Percentiles rank a stretch among this genome's conserved stretches.
Conservation (phyloP, 768 basidiomycete species). For the Leucosporidium creatinivorum region DNA sequence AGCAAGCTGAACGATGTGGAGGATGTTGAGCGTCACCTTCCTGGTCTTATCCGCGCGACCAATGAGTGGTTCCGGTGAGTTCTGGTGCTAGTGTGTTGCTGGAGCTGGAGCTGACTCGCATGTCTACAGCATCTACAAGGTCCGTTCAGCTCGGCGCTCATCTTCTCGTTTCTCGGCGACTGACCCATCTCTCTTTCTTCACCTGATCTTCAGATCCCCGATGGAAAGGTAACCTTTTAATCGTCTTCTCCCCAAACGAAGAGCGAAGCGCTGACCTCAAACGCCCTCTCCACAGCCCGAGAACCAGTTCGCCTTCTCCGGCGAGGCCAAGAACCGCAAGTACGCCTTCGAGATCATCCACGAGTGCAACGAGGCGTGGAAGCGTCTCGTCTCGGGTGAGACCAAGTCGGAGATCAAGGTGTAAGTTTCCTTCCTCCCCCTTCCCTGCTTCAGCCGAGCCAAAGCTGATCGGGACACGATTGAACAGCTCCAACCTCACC, state of each 20-base stretch:
- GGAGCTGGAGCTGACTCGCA: not conserved
- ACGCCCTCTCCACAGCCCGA: conserved; percentile 1
- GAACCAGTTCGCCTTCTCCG: conserved; percentile 80
- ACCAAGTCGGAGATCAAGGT: conserved; percentile 63
- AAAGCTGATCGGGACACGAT: not conserved
- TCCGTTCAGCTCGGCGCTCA: conserved; percentile 37
- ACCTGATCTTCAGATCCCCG: conserved; percentile 45
- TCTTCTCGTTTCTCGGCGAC: not conserved
- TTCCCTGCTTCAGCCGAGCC: conserved; percentile 3
- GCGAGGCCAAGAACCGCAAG: conserved; percentile 99
- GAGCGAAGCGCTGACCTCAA: too few species aligned
- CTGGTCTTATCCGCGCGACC: conserved; percentile 90
- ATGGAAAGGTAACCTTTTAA: conserved; percentile 55
- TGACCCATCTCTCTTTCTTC: not conserved
- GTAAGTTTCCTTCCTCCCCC: conserved; percentile 48
- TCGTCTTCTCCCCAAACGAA: conserved; percentile 63
- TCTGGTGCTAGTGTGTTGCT: not conserved
- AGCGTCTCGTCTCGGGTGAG: conserved; percentile 78
- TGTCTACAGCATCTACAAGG: conserved; percentile 75
- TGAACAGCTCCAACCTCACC: conserved; percentile 67
- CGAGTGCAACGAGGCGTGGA: conserved; percentile 98
- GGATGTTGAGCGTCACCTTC: conserved; percentile 96
- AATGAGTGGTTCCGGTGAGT: conserved; percentile 96
- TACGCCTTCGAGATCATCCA: conserved; percentile 99
- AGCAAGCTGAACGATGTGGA: conserved; percentile 96